These are phyloP conservation scores for Neonectria ditissima DNA, from an alignment of 2,329 filamentous ascomycete genomes.

Conservation along the genomic window DNA sequence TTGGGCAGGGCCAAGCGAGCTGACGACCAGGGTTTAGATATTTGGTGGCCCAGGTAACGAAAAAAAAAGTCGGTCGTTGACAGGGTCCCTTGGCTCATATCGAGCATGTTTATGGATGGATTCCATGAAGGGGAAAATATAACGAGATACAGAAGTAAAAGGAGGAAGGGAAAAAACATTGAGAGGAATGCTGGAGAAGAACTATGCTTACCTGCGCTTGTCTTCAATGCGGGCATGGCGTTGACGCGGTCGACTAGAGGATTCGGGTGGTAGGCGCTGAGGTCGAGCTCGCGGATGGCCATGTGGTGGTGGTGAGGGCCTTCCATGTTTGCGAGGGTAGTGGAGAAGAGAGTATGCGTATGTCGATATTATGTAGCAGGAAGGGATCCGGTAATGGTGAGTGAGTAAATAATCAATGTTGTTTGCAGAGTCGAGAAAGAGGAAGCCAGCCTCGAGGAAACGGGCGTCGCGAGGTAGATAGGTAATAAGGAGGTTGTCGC, in stretches of 20 bases:
- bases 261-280: constrained; percentile 60
- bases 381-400: constrained; percentile 6
- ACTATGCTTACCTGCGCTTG: constrained; percentile 67
- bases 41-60: constrained; percentile 28
- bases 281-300: constrained; percentile 61
- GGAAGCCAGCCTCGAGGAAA: constrained; percentile 44
- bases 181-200: constrained; percentile 23
- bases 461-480: constrained; percentile 20
- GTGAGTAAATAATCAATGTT: constrained; percentile 11
- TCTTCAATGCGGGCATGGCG: constrained; percentile 68
- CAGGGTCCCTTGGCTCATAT: constrained; percentile 2
- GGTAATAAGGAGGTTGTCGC: constrained; percentile 2
- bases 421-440: constrained; percentile 27
- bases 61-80: constrained; percentile 22
- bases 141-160: constrained; percentile 7
- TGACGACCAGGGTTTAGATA: constrained; percentile 24
- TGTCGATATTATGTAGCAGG: neutral
- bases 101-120: constrained; percentile 16
- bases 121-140: constrained; percentile 7
- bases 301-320: constrained; percentile 53
- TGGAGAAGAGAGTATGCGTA: constrained; percentile 9
- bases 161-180: constrained; percentile 7
- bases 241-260: constrained; percentile 67
- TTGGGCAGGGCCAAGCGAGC: constrained; percentile 21
- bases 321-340: constrained; percentile 41